Evolutionary conservation across 1,284 basidiomycete genomes (phyloP).

Genomic region (Porodaedalea pini): DNA sequence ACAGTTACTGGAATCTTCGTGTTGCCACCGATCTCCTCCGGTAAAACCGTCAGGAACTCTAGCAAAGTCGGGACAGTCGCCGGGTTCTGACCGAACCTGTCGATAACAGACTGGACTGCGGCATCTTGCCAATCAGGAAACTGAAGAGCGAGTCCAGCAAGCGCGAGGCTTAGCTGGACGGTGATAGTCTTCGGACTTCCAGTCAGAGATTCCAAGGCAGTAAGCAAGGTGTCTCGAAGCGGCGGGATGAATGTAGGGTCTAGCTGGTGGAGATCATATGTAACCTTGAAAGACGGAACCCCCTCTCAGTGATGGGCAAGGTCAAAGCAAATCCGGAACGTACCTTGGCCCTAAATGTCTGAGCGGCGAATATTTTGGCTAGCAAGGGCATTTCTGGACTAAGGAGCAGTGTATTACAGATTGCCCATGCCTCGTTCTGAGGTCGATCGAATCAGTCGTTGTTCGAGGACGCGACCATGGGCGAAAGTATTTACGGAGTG

Average conservation of each 20-base stretch:
- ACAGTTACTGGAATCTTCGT: conserved; percentile 87
- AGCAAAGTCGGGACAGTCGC: conserved; percentile 80
- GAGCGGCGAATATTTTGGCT: conserved; percentile 92
- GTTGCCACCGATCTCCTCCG: conserved; percentile 87
- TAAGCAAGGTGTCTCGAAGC: conserved; percentile 83
- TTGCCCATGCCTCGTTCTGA: conserved; percentile 94
- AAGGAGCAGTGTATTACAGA: conserved; percentile 87
- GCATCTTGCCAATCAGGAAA: conserved; percentile 82
- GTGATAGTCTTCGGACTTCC: conserved; percentile 82
- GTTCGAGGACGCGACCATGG: conserved; percentile 38
- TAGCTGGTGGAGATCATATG: conserved; percentile 92
- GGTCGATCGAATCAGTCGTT: conserved; percentile 16
- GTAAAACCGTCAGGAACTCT: conserved; percentile 88
- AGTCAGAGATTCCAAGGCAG: conserved; percentile 68
- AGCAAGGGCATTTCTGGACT: conserved; percentile 76
- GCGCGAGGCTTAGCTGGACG: conserved; percentile 85
- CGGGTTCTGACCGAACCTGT: conserved; percentile 82
- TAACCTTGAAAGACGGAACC: conserved; percentile 58
- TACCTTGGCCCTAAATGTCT: conserved; percentile 95
- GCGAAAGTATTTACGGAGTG: conserved; percentile 88
- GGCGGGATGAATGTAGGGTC: conserved; percentile 67
- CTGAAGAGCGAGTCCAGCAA: conserved; percentile 91
- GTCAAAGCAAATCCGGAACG: conserved; percentile 27
- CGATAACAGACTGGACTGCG: conserved; percentile 79
- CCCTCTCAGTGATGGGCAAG: conserved; percentile 20